Evolutionary conservation across 2,329 filamentous ascomycete species (phyloP), one percentile per base, ranked within the genome.

Genomic region (Epicoccum nigrum): DNA sequence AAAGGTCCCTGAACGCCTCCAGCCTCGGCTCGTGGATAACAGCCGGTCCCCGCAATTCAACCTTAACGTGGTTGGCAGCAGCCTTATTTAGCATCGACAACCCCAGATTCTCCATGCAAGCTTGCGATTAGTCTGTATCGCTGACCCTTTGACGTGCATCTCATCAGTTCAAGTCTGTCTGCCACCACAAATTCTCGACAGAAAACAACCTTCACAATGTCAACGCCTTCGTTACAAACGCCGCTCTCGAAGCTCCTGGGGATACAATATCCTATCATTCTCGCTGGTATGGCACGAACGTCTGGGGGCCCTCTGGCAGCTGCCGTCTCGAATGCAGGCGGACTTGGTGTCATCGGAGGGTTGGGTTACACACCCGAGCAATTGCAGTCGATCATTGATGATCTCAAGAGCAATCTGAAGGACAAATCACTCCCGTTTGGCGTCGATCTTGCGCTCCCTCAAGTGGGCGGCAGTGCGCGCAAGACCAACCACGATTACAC

Each of bases 401-500:
- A 96, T 71, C 85, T 97, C 67, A 97, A 97, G 77, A 80, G 85
- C 11, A 81, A 87, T 59, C 83, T 97, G 1, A 66, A 65, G 4
- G 78, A 81, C 43, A 86, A 87, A 0, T 80, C 82, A 35, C 82
- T 96, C 4, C 90, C 92, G 0, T 97, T 97, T 71, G 93, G 92
- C 61, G 85, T 97, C 25, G 93, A 97, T 73, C 86, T 97, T 1
- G 92, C 92, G 0, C 83, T 97, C 11, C 92, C 93, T 1, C 92
- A 97, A 76, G 81, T 97, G 47, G 93, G 93, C 49, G 91, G 88
- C 32, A 80, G 77, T 27, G 93, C 93, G 6, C 85, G 93, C 59
- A 89, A 89, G 73, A 97, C 93, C 3, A 97, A 97, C 76, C 90
- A 96, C 76, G 93, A 97, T 74, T 97, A 97, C 79, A 97, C 93